phyloP scores from a whole-genome alignment of 306 rosid genomes.

The Cucumis melo region DNA sequence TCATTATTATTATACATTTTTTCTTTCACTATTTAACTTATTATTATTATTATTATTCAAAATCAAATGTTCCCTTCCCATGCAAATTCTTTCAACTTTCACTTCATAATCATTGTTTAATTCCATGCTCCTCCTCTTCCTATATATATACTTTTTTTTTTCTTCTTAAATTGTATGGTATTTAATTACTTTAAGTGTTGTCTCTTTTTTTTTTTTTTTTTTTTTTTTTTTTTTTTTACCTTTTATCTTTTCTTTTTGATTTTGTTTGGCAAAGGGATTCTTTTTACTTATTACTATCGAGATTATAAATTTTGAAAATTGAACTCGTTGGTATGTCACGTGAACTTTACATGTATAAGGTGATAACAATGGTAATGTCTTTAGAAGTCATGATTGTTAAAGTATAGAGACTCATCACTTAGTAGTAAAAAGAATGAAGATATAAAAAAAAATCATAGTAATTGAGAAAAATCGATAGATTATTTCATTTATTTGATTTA shows the following conservation, averaged over 20 bases:
- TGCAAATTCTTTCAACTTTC: not conserved
- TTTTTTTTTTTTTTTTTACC: not conserved
- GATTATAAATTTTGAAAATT: not conserved
- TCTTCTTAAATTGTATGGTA: not conserved
- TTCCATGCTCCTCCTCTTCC: not conserved
- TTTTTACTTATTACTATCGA: not conserved
- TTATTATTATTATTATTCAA: not conserved
- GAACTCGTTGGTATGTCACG: not conserved
- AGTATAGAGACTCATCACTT: not conserved
- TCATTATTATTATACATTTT: not conserved
- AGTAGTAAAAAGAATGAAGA: not conserved
- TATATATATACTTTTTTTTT: too few relatives aligned
- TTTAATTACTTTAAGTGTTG: not conserved
- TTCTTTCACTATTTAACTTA: not conserved
- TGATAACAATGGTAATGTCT: not conserved
- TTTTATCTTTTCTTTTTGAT: not conserved
- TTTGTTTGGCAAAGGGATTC: not conserved
- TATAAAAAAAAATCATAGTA: not conserved
- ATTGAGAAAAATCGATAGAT: not conserved
- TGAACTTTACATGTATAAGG: not conserved
- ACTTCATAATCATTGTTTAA: not conserved
- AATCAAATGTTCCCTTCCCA: not conserved
- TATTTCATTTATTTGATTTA: too few relatives aligned
- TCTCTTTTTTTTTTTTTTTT: not conserved
- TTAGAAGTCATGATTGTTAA: not conserved